A percentile compares a stretch with the other conserved stretches of the same genome.
Evolutionary conservation across 495 filamentous ascomycete genomes (phyloP).

Genomic region (Oleoguttula mirabilis): DNA sequence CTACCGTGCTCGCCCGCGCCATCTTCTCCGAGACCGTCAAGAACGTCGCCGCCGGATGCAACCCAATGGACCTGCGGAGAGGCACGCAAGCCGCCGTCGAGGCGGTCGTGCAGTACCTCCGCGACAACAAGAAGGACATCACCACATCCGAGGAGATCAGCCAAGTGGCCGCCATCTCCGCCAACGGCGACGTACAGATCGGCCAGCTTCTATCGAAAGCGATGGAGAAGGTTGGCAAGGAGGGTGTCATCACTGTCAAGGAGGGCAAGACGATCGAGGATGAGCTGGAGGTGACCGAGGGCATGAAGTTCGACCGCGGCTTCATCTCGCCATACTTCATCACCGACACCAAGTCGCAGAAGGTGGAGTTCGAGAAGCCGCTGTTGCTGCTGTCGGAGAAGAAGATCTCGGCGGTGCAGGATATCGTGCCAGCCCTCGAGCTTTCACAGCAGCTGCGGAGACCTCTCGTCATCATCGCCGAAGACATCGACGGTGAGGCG

Average conservation of each 20-base stretch:
- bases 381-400: constrained; percentile 96
- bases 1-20: constrained; percentile 89
- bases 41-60: constrained; percentile 98
- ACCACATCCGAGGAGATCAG: constrained; percentile 95
- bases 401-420: constrained; percentile 98
- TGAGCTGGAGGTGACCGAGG: constrained; percentile 96
- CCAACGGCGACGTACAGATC: constrained; percentile 93
- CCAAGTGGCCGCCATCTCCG: constrained; percentile 94
- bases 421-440: constrained; percentile 96
- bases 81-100: constrained; percentile 95
- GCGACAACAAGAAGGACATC: constrained; percentile 89
- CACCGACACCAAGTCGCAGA: constrained; percentile 94
- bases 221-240: constrained; percentile 99
- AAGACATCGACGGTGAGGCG: constrained; percentile 98
- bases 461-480: constrained; percentile 94
- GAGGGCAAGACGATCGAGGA: constrained; percentile 98
- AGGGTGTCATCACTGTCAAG: constrained; percentile 99
- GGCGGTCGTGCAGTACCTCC: constrained; percentile 83
- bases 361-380: constrained; percentile 99
- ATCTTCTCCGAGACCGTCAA: constrained; percentile 99
- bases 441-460: constrained; percentile 89
- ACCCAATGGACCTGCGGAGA: constrained; percentile 95
- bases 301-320: constrained; percentile 98
- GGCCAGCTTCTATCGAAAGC: constrained; percentile 91
- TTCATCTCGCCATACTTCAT: constrained; percentile 99